A percentile compares a stretch with the other conserved stretches of the same genome.
Evolutionary conservation across 306 rosid species (phyloP).

Genomic region (Neltuma alba): DNA sequence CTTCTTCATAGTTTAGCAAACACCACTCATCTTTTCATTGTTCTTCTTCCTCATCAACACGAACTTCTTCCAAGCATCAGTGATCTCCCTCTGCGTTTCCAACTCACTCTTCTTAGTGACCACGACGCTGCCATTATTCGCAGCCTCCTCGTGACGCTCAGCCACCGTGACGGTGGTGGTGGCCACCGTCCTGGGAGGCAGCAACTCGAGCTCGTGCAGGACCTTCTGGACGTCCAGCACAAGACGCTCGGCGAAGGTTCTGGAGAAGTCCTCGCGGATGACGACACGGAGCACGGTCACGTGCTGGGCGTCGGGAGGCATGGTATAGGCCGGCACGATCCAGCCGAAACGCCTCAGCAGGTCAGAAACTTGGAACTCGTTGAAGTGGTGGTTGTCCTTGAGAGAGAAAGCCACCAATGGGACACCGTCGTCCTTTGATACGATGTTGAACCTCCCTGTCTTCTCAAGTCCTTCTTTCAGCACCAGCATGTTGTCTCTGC

Average conservation of each 20-base stretch:
- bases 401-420: constrained; percentile 87
- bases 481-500: constrained; percentile 84
- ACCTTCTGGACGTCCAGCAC: constrained; percentile 69
- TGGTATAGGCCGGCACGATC: constrained; percentile 96
- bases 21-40: constrained; percentile 75
- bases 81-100: constrained; percentile 75
- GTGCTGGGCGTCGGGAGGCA: constrained; percentile 89
- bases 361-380: constrained; percentile 82
- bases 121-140: constrained; percentile 17
- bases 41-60: constrained; percentile 71
- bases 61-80: constrained; percentile 78
- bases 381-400: constrained; percentile 60
- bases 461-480: constrained; percentile 77
- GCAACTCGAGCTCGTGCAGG: constrained; percentile 67
- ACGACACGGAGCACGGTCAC: constrained; percentile 85
- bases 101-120: constrained; percentile 55
- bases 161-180: constrained; percentile 25
- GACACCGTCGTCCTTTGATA: constrained; percentile 83
- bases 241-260: constrained; percentile 87
- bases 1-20: constrained; percentile 39
- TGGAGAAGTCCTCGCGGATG: constrained; percentile 84
- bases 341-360: constrained; percentile 77
- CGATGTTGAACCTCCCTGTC: constrained; percentile 63
- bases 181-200: constrained; percentile 51
- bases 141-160: background rate